These are phyloP conservation scores for Debaryomyces coudertii DNA, from an alignment of 1,139 yeast genomes.

Conservation along the genomic window DNA sequence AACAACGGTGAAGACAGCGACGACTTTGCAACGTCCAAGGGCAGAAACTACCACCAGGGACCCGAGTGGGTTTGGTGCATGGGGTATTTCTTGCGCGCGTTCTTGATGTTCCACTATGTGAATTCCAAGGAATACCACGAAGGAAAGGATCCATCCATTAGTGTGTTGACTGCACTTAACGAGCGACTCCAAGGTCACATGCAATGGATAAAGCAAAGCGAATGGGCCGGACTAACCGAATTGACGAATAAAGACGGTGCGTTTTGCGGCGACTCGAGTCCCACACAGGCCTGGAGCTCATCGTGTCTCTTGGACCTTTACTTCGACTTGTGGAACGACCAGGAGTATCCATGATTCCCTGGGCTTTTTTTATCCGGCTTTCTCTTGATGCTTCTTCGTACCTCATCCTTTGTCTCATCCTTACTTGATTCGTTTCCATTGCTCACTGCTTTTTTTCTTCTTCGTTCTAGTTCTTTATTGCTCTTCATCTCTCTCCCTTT, in stretches of 20 bases:
- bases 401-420: too few species aligned
- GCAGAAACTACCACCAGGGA: constrained; percentile 96
- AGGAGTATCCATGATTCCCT: not conserved
- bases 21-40: constrained; percentile 92
- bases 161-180: constrained; percentile 44
- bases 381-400: too few species aligned
- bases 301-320: constrained; percentile 83
- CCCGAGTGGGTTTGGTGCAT: constrained; percentile 98
- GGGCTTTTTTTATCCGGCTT: not conserved
- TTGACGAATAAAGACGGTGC: constrained; percentile 87
- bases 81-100: constrained; percentile 87
- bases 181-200: constrained; percentile 65
- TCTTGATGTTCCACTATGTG: constrained; percentile 53
- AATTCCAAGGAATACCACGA: constrained; percentile 26
- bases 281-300: constrained; percentile 96
- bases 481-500: not conserved
- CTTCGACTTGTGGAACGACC: constrained; percentile 47
- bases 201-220: constrained; percentile 68
- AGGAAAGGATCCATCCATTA: constrained; percentile 37
- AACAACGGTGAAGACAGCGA: constrained; percentile 75
- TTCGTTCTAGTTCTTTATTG: not conserved
- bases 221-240: constrained; percentile 95
- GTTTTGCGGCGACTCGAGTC: constrained; percentile 82
- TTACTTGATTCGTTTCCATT: too few species aligned
- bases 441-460: too few species aligned